These are phyloP conservation scores for Adansonia digitata DNA, from an alignment of 345 rosid species.

Conservation along the genomic window DNA sequence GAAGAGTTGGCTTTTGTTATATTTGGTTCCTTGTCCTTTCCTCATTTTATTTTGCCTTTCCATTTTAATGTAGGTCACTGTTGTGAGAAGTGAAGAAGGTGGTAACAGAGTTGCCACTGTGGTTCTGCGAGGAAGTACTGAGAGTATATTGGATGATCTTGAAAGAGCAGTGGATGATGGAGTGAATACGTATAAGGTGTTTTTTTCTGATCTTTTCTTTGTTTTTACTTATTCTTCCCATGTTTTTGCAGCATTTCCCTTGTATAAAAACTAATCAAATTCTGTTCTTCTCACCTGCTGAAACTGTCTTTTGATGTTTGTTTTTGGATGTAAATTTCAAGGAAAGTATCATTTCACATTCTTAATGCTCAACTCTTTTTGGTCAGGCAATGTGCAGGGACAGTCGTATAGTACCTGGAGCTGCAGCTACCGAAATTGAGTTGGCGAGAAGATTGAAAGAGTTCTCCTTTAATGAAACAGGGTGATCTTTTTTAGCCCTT, in stretches of 20 bases:
- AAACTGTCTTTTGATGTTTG: background rate
- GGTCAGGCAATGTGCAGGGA: conserved; percentile 96
- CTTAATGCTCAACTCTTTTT: background rate
- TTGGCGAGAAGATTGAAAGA: conserved; percentile 91
- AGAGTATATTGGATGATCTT: conserved; percentile 92
- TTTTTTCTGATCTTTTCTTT: conserved; percentile 6
- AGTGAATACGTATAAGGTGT: conserved; percentile 94
- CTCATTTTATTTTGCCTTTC: background rate
- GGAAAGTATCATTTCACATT: background rate
- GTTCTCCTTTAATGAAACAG: conserved; percentile 86
- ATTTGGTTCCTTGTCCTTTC: background rate
- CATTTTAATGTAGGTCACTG: conserved; percentile 22
- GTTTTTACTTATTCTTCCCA: background rate
- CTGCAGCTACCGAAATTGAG: conserved; percentile 96
- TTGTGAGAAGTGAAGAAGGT: conserved; percentile 88
- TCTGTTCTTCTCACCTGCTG: background rate
- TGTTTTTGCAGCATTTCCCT: background rate
- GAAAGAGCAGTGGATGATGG: conserved; percentile 99
- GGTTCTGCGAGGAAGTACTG: conserved; percentile 93
- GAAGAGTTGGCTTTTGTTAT: background rate
- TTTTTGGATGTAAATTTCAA: background rate
- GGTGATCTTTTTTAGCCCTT: conserved; percentile 35
- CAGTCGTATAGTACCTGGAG: conserved; percentile 90
- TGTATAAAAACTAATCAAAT: background rate
- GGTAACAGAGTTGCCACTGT: conserved; percentile 85